Base-by-base conservation (phyloP, 306 rosid genomes). In the Rosa rugosa region DNA sequence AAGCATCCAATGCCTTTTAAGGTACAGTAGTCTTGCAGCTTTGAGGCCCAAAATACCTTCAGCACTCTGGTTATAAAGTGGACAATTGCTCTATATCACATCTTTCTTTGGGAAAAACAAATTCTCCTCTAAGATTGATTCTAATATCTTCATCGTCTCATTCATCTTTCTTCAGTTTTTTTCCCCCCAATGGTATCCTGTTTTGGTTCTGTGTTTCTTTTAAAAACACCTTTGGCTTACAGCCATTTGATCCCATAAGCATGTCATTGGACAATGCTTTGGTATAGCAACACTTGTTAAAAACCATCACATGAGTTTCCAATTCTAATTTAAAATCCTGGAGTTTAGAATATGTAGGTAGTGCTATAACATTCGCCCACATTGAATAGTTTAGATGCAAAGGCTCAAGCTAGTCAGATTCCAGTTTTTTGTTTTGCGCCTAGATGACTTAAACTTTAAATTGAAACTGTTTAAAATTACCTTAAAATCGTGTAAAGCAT, bases 1-100 rank as follows among this genome's bases (percentile, higher is more conserved):
- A 60, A 79, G 87, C 81, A 66, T 71, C 16, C 44, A 18, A 17
- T 71, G 76, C 31, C 40, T 36, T 60, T 4, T 20, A 53, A 11
- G 34, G 66, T 6, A 50, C 63, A 8, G 47, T 47, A 1, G 12
- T 72, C 59, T 16, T 31, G 3, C 18, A 14, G 42, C 12, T 47
- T 49, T 49, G 44, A 71, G 23, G 12, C 41, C 22, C 6, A 71
- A 25, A 31, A 34, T 27, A 50, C 25, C 76, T 36, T 72, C 47
- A 20, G 65, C 34, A 8, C 23, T 72, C 45, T 50, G 36, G 75
- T 34, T 72, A 53, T 5, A 1, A 0, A 53, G 49, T 53, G 65
- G 46, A 38, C 49, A 22, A 18, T 51, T 50, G 45, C 42, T 34
- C 11, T 73, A 10, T 18, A 51, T 71, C 44, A 49, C 8, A 0